A percentile compares a stretch with the other conserved stretches of the same genome.
Conservation (phyloP, 2,329 filamentous ascomycete species). For the Chaetomiaceae sp. region DNA sequence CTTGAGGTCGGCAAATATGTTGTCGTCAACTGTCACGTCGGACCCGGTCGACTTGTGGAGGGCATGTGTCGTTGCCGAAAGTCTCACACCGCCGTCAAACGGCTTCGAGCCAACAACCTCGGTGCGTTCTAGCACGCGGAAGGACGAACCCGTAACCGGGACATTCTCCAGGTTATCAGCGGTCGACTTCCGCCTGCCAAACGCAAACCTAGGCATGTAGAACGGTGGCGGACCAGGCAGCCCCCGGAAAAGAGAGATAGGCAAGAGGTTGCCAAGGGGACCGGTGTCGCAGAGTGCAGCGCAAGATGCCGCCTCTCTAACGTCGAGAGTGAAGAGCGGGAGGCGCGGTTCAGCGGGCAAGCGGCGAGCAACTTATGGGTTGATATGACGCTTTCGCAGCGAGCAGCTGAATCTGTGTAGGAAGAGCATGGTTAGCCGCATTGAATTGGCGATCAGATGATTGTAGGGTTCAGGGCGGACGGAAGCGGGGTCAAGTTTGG, state of each 20-base stretch:
- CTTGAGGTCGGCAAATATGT: constrained; percentile 56
- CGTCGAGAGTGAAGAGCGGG: neutral
- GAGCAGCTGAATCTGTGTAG: neutral
- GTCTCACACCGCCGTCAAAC: constrained; percentile 47
- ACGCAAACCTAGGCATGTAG: constrained; percentile 61
- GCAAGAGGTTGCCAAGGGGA: neutral
- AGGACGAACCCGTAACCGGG: constrained; percentile 47
- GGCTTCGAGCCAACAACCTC: constrained; percentile 43
- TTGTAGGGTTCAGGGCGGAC: neutral
- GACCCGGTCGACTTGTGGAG: constrained; percentile 37
- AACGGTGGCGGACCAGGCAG: constrained; percentile 22
- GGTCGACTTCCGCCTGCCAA: constrained; percentile 57
- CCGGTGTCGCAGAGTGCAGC: neutral
- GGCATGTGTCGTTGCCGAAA: constrained; percentile 37
- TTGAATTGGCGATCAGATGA: neutral
- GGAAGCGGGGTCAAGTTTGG: neutral
- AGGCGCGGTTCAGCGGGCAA: neutral
- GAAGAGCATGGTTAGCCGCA: neutral
- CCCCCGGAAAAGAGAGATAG: neutral
- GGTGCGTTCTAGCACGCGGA: constrained; percentile 54
- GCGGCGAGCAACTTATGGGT: neutral
- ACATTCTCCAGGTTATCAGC: constrained; percentile 52
- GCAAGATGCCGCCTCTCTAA: neutral
- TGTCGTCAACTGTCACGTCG: constrained; percentile 44
- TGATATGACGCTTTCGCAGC: neutral